phyloP scores from a whole-genome alignment of 768 basidiomycete genomes.

The Bullera alba region DNA sequence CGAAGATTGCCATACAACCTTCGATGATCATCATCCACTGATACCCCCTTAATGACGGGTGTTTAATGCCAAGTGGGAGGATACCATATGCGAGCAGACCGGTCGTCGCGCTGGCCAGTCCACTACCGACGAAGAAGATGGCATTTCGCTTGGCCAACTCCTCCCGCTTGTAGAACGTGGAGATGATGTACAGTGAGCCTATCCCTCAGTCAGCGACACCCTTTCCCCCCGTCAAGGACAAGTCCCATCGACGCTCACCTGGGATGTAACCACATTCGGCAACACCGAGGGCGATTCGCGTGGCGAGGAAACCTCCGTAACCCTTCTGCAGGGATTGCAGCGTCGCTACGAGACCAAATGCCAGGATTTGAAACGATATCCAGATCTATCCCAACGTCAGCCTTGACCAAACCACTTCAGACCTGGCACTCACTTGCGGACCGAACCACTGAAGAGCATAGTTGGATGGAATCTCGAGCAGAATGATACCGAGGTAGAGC shows the following conservation, averaged over 20 bases:
- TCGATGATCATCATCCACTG: constrained; percentile 31
- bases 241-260: constrained; percentile 5
- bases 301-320: constrained; percentile 28
- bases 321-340: constrained; percentile 35
- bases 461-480: constrained; percentile 42
- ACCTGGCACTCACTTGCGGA: constrained; percentile 12
- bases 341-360: constrained; percentile 36
- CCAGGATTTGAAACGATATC: constrained; percentile 38
- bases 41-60: constrained; percentile 17
- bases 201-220: not conserved
- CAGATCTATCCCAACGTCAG: constrained; percentile 17
- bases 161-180: constrained; percentile 31
- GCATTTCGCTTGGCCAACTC: constrained; percentile 29
- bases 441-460: constrained; percentile 29
- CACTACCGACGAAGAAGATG: constrained; percentile 38
- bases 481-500: constrained; percentile 38
- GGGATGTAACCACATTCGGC: constrained; percentile 39
- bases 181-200: constrained; percentile 22
- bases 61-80: constrained; percentile 19
- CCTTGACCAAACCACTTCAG: too few species aligned
- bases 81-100: constrained; percentile 37
- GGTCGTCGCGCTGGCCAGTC: constrained; percentile 21
- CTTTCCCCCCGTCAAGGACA: too few species aligned
- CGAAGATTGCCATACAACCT: constrained; percentile 30
- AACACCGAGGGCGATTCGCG: constrained; percentile 32